phyloP scores from a whole-genome alignment of 805 yeast genomes.

The Metschnikowia noctiluminum region DNA sequence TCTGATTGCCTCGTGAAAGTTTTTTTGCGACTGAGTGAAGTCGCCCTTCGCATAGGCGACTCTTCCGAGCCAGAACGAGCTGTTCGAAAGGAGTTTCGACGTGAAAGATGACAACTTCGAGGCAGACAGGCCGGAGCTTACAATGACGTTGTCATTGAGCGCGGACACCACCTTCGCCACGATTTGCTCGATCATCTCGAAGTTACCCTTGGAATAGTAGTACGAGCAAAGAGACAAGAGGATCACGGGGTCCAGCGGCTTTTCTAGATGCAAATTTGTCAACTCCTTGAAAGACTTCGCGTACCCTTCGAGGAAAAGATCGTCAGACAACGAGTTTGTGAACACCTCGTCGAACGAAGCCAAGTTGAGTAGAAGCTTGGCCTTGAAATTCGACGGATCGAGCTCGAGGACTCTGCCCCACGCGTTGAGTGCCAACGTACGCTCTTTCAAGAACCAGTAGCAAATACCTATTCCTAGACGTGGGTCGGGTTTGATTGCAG shows the following conservation, averaged over 20 bases:
- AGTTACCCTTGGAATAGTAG: slow-evolving; percentile 66
- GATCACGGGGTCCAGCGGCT: slow-evolving; percentile 55
- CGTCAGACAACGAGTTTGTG: slow-evolving; percentile 53
- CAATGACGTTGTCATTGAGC: slow-evolving; percentile 17
- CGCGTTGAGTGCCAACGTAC: slow-evolving; percentile 68
- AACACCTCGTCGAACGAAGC: slow-evolving; percentile 64
- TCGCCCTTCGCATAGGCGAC: slow-evolving; percentile 60
- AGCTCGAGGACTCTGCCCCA: slow-evolving; percentile 80
- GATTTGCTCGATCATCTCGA: slow-evolving; percentile 53
- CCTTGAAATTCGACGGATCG: slow-evolving; percentile 56
- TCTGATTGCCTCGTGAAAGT: slow-evolving; percentile 69
- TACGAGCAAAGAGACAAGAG: slow-evolving; percentile 66
- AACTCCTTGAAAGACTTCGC: slow-evolving; percentile 52
- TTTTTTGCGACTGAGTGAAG: slow-evolving; percentile 64
- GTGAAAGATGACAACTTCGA: slow-evolving; percentile 26
- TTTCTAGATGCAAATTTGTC: slow-evolving; percentile 34
- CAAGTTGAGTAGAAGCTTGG: slow-evolving; percentile 62
- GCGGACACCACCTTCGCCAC: slow-evolving; percentile 45
- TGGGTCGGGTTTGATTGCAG: slow-evolving; percentile 83
- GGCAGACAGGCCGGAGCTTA: slow-evolving; percentile 10
- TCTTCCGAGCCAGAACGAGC: slow-evolving; percentile 80
- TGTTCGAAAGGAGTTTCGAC: slow-evolving; percentile 32
- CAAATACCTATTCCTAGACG: slow-evolving; percentile 93
- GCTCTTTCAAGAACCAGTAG: slow-evolving; percentile 83
- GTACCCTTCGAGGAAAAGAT: slow-evolving; percentile 60